Evolutionary conservation across 2,329 filamentous ascomycete species (phyloP).

Genomic region (Torrubiella hemipterigena): DNA sequence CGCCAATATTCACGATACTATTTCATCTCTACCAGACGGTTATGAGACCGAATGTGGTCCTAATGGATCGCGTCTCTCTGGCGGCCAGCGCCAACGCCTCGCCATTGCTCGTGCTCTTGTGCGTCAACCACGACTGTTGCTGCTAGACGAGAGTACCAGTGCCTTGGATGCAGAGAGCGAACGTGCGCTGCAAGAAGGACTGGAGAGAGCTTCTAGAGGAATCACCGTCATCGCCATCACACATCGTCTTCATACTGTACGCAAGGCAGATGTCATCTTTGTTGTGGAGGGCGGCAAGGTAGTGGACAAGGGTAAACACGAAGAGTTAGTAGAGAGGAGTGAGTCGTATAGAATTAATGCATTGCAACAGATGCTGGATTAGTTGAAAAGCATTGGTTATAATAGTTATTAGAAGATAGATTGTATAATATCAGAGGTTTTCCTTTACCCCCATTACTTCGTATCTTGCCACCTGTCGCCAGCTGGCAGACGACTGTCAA

Average conservation of each 20-base stretch:
- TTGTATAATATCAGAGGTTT: too few relatives aligned
- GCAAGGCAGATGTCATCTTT: slow-evolving; percentile 45
- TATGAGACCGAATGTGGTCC: slow-evolving; percentile 58
- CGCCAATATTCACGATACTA: slow-evolving; percentile 60
- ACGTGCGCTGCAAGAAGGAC: slow-evolving; percentile 50
- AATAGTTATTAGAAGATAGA: too few relatives aligned
- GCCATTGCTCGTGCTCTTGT: slow-evolving; percentile 69
- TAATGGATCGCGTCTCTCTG: slow-evolving; percentile 63
- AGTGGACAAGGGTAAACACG: slow-evolving; percentile 39
- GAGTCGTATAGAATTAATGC: slow-evolving; percentile 41
- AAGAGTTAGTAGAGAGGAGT: slow-evolving; percentile 39
- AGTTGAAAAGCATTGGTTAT: slow-evolving; percentile 5
- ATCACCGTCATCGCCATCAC: slow-evolving; percentile 48
- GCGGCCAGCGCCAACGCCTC: slow-evolving; percentile 68
- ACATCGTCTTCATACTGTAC: slow-evolving; percentile 44
- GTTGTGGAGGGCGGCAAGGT: slow-evolving; percentile 41
- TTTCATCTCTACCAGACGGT: slow-evolving; percentile 47
- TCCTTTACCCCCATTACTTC: too few relatives aligned
- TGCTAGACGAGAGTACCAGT: slow-evolving; percentile 74
- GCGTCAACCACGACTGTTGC: slow-evolving; percentile 56
- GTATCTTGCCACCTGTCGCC: too few relatives aligned
- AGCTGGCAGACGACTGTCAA: too few relatives aligned
- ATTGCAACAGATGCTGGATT: slow-evolving; percentile 33
- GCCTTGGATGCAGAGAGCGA: slow-evolving; percentile 64
- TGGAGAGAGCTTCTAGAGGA: slow-evolving; percentile 43